Evolutionary conservation across 2,329 filamentous ascomycete genomes (phyloP).

Genomic region (Aspergillus quadrilineatus): DNA sequence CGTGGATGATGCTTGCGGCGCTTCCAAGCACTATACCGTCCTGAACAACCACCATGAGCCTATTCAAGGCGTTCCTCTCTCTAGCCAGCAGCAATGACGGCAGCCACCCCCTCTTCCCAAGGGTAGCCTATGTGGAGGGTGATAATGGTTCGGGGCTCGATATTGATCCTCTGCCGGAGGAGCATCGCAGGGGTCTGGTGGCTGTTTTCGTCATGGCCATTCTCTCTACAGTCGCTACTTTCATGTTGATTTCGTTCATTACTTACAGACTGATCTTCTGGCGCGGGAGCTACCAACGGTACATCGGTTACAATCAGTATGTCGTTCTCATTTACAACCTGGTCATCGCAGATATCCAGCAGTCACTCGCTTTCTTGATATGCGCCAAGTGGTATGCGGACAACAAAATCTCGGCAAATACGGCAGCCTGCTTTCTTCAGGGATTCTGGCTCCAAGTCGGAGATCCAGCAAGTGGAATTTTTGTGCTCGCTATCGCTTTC

Average conservation of each 20-base stretch:
- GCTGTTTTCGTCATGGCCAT: constrained; percentile 49
- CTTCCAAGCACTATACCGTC: not conserved
- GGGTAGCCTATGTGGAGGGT: constrained; percentile 20
- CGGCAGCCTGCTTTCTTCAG: constrained; percentile 50
- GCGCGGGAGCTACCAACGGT: constrained; percentile 48
- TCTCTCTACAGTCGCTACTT: constrained; percentile 48
- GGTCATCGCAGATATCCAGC: constrained; percentile 54
- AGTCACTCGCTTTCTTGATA: constrained; percentile 52
- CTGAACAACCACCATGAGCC: constrained; percentile 17
- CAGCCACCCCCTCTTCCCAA: constrained; percentile 21
- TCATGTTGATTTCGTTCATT: constrained; percentile 48
- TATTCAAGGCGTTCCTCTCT: constrained; percentile 14
- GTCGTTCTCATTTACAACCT: constrained; percentile 56
- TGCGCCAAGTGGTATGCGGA: constrained; percentile 49
- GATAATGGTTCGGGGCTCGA: constrained; percentile 16
- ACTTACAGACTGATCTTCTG: constrained; percentile 54
- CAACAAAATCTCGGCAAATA: constrained; percentile 46
- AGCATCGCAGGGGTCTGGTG: constrained; percentile 45
- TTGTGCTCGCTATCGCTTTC: constrained; percentile 55
- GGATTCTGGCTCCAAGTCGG: constrained; percentile 54
- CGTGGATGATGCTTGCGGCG: constrained; percentile 16
- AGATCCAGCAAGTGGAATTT: constrained; percentile 53
- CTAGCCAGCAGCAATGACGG: constrained; percentile 20
- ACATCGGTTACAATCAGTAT: constrained; percentile 56
- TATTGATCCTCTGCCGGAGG: constrained; percentile 36